phyloP scores from a whole-genome alignment of 2,329 filamentous ascomycete genomes.

The Aspergillus viridinutans region DNA sequence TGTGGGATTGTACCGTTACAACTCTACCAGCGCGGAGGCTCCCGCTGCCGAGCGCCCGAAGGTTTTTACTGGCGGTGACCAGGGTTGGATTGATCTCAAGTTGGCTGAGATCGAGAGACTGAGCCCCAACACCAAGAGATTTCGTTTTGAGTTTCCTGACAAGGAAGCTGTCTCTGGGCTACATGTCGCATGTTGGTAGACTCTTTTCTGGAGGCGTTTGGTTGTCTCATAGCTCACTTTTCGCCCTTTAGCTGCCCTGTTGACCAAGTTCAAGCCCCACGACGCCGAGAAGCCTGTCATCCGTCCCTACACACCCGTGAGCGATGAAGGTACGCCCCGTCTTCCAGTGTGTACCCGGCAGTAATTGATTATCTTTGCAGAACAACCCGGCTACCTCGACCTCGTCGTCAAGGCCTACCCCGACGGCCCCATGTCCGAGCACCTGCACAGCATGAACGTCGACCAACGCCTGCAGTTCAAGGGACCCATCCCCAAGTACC shows the following conservation, averaged over 20 bases:
- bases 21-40: conserved; percentile 27
- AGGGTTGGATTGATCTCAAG: conserved; percentile 80
- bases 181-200: conserved; percentile 62
- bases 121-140: conserved; percentile 92
- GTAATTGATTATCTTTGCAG: conserved; percentile 42
- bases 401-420: conserved; percentile 91
- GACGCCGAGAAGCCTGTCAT: conserved; percentile 80
- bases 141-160: conserved; percentile 84
- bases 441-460: conserved; percentile 77
- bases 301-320: conserved; percentile 88
- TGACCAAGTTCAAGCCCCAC: conserved; percentile 88
- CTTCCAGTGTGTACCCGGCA: not conserved
- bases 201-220: not conserved
- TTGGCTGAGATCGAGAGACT: conserved; percentile 72
- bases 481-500: conserved; percentile 91
- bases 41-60: conserved; percentile 38
- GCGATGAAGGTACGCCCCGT: conserved; percentile 64
- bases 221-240: conserved; percentile 4
- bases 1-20: conserved; percentile 55
- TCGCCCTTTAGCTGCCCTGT: conserved; percentile 58
- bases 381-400: conserved; percentile 73
- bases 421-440: conserved; percentile 82
- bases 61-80: conserved; percentile 76
- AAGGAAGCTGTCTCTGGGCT: conserved; percentile 80
- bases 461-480: conserved; percentile 87